Evolutionary conservation across 2,329 filamentous ascomycete genomes (phyloP), one percentile per base, ranked within the genome.

Genomic region (Berkeleyomyces rouxiae): DNA sequence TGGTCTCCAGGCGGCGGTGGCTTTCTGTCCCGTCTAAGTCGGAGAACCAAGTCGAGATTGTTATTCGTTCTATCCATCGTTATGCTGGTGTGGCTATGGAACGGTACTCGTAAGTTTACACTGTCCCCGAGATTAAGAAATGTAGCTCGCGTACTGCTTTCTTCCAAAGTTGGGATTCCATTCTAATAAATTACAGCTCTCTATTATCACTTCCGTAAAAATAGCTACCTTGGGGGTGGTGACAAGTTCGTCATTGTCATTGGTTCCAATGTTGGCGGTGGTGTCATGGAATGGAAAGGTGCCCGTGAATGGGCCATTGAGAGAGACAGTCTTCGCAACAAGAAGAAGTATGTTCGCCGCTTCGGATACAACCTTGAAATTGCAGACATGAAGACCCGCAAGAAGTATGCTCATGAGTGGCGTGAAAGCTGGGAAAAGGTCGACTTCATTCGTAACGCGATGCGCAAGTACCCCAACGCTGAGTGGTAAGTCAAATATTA

Each of bases 401-500:
- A 96, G 76, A 85, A 91, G 67, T 99, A 99, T 72, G 92, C 93
- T 37, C 93, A 99, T 75, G 93, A 99, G 75, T 99, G 93, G 93
- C 83, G 93, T 70, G 93, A 99, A 75, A 95, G 92, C 72, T 99
- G 93, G 93, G 93, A 99, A 75, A 99, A 97, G 78, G 91, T 96
- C 65, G 93, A 99, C 72, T 90, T 90, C 49, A 84, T 99, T 69
- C 84, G 92, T 65, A 88, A 89, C 65, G 85, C 87, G 53, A 85
- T 99, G 80, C 83, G 85, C 71, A 96, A 96, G 73, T 96, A 97
- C 71, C 93, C 93, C 37, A 81, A 95, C 67, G 93, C 92, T 42
- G 92, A 99, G 77, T 99, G 93, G 93, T 96, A 78, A 74, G 84
- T 74, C 11, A 7, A 3, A 13, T 39, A 3, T 31, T 6, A 2